A percentile compares a stretch with the other conserved stretches of the same genome.
phyloP scores from a whole-genome alignment of 1,284 basidiomycete species.

The Gymnopus androsaceus region DNA sequence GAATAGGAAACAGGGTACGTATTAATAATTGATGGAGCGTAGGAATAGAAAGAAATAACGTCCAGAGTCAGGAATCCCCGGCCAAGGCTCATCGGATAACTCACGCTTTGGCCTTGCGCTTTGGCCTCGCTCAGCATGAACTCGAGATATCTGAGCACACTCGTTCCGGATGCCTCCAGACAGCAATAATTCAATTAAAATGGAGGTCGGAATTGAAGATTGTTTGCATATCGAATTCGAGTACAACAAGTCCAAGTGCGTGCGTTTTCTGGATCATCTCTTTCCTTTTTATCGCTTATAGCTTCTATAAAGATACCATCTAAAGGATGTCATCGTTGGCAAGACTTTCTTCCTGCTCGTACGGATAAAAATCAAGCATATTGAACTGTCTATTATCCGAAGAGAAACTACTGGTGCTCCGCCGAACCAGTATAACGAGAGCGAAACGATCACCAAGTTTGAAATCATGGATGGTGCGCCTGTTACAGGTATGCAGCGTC shows the following conservation, averaged over 20 bases:
- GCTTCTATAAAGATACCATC: conserved; percentile 76
- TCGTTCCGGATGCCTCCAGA: conserved; percentile 98
- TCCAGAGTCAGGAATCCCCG: no score
- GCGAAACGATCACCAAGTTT: conserved; percentile 98
- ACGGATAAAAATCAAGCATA: conserved; percentile 99
- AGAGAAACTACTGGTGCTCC: conserved; percentile 95
- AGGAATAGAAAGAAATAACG: no score
- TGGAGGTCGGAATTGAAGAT: conserved; percentile 99
- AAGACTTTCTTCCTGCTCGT: conserved; percentile 99
- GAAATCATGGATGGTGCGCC: conserved; percentile 99
- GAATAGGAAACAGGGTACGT: no score
- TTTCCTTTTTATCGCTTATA: background rate
- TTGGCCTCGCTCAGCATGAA: no score
- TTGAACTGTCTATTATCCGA: conserved; percentile 99
- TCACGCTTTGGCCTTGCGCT: no score
- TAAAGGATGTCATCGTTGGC: conserved; percentile 99
- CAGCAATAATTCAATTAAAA: conserved; percentile 96
- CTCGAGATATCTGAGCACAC: conserved; percentile 96
- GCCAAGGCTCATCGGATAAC: no score
- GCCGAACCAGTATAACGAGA: conserved; percentile 99
- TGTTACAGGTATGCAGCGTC: conserved; percentile 68
- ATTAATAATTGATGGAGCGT: no score
- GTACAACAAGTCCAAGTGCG: conserved; percentile 98
- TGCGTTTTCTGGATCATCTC: conserved; percentile 16
- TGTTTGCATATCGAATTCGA: conserved; percentile 99